Evolutionary conservation across 2,329 filamentous ascomycete species (phyloP), one percentile per base, ranked within the genome.

Genomic region (Pseudopithomyces chartarum): DNA sequence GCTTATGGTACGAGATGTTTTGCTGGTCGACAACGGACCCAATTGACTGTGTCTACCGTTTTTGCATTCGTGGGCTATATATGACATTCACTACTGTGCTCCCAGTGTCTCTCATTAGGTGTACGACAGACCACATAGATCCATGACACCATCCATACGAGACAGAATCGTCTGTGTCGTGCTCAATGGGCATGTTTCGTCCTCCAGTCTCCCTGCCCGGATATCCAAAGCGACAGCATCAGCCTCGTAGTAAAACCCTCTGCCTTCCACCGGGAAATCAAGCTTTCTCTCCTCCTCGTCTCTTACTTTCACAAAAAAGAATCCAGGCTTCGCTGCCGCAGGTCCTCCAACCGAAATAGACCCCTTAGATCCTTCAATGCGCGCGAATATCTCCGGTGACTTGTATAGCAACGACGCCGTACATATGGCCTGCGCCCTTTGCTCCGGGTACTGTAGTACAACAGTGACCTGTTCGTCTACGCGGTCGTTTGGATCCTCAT

Each of bases 191-290:
- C 29, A 48, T 6, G 26, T 48, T 11, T 26, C 45, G 17, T 48
- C 34, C 17, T 48, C 29, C 13, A 48, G 45, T 32, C 26, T 48
- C 26, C 42, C 42, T 15, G 42, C 42, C 26, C 26, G 20, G 42
- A 44, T n/a, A 15, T 44, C 42, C 42, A n/a, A 20, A 45, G 50
- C 50, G 2, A 53, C 50, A 12, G 50, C 50, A 45, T 53, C 50
- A 23, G 50, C 50, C 39, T 53, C 39, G 17, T 53, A 53, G 19
- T 45, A 26, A 22, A 45, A 53, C 3, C 50, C 50, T 12, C 20
- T 32, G 13, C 50, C 50, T 19, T 26, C 20, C 4, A 53, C 39
- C 2, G 40, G 20, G 40, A 46, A 53, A 22, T 53, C 39, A 7
- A 20, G 20, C 26, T 6, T 45, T 15, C 13, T 22, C 8, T 44